Conservation (phyloP, 352 stramenopile genomes). For the Phytophthora crassamura region DNA sequence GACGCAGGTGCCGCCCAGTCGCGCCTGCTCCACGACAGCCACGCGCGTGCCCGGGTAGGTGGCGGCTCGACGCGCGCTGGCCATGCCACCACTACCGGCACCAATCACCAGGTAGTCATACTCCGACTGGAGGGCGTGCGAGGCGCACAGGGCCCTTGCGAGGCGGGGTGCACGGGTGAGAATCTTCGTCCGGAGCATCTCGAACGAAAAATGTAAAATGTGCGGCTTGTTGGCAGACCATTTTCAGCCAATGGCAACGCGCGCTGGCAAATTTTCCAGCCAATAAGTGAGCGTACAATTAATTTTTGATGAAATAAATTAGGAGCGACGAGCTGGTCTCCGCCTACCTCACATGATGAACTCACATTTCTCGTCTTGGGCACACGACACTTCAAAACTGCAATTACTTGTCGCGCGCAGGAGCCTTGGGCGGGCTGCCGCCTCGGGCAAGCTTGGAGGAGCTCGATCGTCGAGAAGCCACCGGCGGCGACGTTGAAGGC, state of each 20-base stretch:
- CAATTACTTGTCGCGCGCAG: slow-evolving; percentile 22
- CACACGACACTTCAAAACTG: slow-evolving; percentile 24
- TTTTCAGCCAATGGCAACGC: slow-evolving; percentile 22
- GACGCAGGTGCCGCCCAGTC: slow-evolving; percentile 97
- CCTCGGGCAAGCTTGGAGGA: slow-evolving; percentile 19
- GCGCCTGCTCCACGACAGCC: slow-evolving; percentile 93
- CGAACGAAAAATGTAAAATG: slow-evolving; percentile 9
- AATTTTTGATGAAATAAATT: slow-evolving; percentile 36
- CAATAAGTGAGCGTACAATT: slow-evolving; percentile 30
- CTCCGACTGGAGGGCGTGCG: slow-evolving; percentile 20
- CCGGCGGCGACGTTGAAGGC: slow-evolving; percentile 28
- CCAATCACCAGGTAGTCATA: slow-evolving; percentile 94
- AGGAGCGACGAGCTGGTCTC: slow-evolving; percentile 4
- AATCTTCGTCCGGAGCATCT: slow-evolving; percentile 29
- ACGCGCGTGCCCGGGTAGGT: slow-evolving; percentile 91
- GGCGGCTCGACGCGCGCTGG: slow-evolving; percentile 91
- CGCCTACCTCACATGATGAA: slow-evolving; percentile 9
- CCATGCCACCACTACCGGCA: slow-evolving; percentile 92
- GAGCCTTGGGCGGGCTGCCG: slow-evolving; percentile 26
- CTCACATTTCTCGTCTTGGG: slow-evolving; percentile 11
- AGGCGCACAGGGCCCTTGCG: slow-evolving; percentile 20
- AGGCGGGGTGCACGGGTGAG: slow-evolving; percentile 18
- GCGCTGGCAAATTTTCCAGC: neutral
- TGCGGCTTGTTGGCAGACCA: too few species aligned
- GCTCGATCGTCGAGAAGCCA: slow-evolving; percentile 14